Percentiles rank a stretch among this genome's conserved stretches.
phyloP scores from a whole-genome alignment of 805 yeast genomes.

The Teunomyces barrocoloradensis region DNA sequence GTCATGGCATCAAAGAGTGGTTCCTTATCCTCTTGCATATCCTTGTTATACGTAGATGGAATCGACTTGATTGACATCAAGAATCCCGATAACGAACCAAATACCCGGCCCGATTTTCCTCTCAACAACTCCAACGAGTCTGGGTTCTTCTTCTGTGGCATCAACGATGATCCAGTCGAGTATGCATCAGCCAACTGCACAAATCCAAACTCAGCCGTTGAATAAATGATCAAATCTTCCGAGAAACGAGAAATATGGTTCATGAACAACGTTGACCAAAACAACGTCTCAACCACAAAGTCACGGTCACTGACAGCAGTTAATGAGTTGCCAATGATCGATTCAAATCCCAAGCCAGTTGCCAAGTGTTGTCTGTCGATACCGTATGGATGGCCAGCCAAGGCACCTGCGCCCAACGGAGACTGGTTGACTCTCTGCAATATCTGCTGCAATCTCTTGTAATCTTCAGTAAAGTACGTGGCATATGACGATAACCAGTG shows the following conservation, averaged over 20 bases:
- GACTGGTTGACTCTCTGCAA: constrained; percentile 79
- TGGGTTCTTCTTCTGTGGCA: constrained; percentile 99
- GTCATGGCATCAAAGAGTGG: constrained; percentile 90
- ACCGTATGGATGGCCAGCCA: constrained; percentile 99
- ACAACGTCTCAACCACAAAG: constrained; percentile 91
- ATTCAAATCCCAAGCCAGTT: constrained; percentile 69
- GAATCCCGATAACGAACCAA: constrained; percentile 93
- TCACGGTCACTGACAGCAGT: constrained; percentile 98
- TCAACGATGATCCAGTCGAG: constrained; percentile 95
- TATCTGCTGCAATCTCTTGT: constrained; percentile 78
- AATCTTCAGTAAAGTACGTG: constrained; percentile 89
- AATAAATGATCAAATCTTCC: constrained; percentile 93
- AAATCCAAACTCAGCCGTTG: constrained; percentile 97
- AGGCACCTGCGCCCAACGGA: constrained; percentile 96
- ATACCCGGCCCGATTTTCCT: constrained; percentile 96
- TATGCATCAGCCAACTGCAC: constrained; percentile 93
- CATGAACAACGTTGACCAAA: constrained; percentile 94
- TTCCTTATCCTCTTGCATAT: constrained; percentile 98
- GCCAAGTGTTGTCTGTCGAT: constrained; percentile 92
- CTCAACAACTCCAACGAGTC: constrained; percentile 92
- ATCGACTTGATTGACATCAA: constrained; percentile 95
- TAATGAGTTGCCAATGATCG: constrained; percentile 91
- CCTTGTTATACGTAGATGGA: constrained; percentile 97
- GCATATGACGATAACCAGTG: constrained; percentile 96
- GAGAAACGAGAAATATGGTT: constrained; percentile 92